These are phyloP conservation scores for Capsicum pubescens DNA, from an alignment of 257 asterid genomes.

Conservation along the genomic window DNA sequence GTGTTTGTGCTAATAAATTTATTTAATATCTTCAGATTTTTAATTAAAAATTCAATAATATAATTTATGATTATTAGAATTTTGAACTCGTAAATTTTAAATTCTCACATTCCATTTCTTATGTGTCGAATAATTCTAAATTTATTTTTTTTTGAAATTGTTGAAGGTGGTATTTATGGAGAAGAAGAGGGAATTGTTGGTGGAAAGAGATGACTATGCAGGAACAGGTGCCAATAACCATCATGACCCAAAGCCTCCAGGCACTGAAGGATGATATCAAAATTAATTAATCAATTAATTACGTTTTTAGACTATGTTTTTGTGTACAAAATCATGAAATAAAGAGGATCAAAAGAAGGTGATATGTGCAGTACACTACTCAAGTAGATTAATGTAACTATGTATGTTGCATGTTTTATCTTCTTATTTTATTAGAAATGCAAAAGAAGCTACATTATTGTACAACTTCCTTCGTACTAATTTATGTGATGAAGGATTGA, in stretches of 20 bases:
- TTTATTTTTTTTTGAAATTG: neutral
- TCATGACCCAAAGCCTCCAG: conserved; percentile 57
- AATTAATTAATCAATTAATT: neutral
- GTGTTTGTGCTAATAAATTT: too few species aligned
- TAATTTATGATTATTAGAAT: too few species aligned
- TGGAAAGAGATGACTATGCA: conserved; percentile 47
- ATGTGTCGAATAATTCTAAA: neutral
- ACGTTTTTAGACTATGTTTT: neutral
- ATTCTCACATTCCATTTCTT: too few species aligned
- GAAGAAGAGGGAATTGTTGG: conserved; percentile 41
- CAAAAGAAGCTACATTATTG: neutral
- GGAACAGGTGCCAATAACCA: conserved; percentile 62
- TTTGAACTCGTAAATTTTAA: too few species aligned
- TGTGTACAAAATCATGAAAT: conserved; percentile 7
- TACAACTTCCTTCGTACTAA: neutral
- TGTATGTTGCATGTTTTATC: neutral
- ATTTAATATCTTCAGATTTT: too few species aligned
- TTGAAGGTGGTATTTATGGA: conserved; percentile 29
- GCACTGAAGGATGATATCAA: neutral
- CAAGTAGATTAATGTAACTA: neutral
- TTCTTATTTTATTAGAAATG: neutral
- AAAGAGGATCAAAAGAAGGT: neutral
- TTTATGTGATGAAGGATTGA: neutral
- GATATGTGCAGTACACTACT: neutral
- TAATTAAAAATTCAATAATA: too few species aligned